phyloP scores from a whole-genome alignment of 1,139 yeast species.

The Magnusiomyces paraingens region DNA sequence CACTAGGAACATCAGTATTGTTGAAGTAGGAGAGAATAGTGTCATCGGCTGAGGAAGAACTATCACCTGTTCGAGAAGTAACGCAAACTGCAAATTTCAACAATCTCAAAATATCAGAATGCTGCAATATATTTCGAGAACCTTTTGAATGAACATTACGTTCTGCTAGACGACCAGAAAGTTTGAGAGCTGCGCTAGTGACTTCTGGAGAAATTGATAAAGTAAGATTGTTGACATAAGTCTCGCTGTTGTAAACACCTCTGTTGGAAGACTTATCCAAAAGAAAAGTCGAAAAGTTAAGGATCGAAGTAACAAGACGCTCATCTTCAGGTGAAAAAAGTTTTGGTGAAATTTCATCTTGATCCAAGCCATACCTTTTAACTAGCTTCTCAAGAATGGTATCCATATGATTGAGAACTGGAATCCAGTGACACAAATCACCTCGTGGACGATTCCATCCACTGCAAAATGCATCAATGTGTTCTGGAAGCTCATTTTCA shows the following conservation, averaged over 20 bases:
- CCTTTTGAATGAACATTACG: slow-evolving; percentile 44
- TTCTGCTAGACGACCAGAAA: slow-evolving; percentile 57
- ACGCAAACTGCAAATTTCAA: slow-evolving; percentile 26
- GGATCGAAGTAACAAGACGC: slow-evolving; percentile 45
- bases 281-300: slow-evolving; percentile 56
- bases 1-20: slow-evolving; percentile 20
- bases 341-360: slow-evolving; percentile 37
- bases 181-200: slow-evolving; percentile 55
- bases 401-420: slow-evolving; percentile 70
- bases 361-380: slow-evolving; percentile 47
- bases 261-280: slow-evolving; percentile 67
- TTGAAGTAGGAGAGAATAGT: slow-evolving; percentile 23
- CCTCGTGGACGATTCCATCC: slow-evolving; percentile 65
- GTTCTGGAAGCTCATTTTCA: slow-evolving; percentile 33
- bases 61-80: slow-evolving; percentile 2
- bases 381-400: slow-evolving; percentile 51
- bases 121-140: slow-evolving; percentile 37
- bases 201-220: slow-evolving; percentile 56
- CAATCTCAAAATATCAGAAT: slow-evolving; percentile 26
- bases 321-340: slow-evolving; percentile 44
- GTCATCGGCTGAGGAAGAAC: neutral
- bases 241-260: slow-evolving; percentile 59
- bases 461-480: slow-evolving; percentile 29
- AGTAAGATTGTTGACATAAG: slow-evolving; percentile 54
- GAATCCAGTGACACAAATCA: slow-evolving; percentile 71